These are phyloP conservation scores for Irpex lacteus DNA, from an alignment of 1,284 basidiomycete genomes.

Conservation along the genomic window DNA sequence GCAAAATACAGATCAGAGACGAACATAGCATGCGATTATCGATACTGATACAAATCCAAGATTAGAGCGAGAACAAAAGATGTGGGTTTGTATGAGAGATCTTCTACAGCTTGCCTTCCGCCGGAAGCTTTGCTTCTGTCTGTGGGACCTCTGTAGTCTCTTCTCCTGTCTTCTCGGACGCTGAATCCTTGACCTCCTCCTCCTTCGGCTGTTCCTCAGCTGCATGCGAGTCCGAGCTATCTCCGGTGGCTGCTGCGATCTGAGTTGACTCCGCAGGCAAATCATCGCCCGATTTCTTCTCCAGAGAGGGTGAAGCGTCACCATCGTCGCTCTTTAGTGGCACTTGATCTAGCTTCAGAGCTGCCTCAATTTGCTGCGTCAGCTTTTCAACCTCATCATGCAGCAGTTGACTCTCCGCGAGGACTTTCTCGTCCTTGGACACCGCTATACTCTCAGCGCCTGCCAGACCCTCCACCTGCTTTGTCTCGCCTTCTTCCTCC, in stretches of 20 bases:
- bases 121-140: neutral
- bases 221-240: neutral
- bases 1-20: neutral
- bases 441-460: constrained; percentile 19
- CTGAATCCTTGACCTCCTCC: neutral
- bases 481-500: constrained; percentile 19
- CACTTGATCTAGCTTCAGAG: constrained; percentile 19
- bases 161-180: neutral
- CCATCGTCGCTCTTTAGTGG: neutral
- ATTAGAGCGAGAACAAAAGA: neutral
- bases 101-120: constrained; percentile 11
- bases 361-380: constrained; percentile 29
- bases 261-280: neutral
- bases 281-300: neutral
- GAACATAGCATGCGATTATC: constrained; percentile 17
- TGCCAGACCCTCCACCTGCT: constrained; percentile 16
- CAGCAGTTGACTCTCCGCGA: constrained; percentile 11
- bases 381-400: constrained; percentile 33
- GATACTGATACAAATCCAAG: neutral
- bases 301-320: neutral
- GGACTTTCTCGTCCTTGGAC: constrained; percentile 14
- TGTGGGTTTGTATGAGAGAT: neutral
- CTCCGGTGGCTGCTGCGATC: neutral
- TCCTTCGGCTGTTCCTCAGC: constrained; percentile 6
- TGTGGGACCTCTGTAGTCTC: neutral